phyloP scores from a whole-genome alignment of 192 early-diverging fungal genomes.

The Chytriomyces hyalinus region DNA sequence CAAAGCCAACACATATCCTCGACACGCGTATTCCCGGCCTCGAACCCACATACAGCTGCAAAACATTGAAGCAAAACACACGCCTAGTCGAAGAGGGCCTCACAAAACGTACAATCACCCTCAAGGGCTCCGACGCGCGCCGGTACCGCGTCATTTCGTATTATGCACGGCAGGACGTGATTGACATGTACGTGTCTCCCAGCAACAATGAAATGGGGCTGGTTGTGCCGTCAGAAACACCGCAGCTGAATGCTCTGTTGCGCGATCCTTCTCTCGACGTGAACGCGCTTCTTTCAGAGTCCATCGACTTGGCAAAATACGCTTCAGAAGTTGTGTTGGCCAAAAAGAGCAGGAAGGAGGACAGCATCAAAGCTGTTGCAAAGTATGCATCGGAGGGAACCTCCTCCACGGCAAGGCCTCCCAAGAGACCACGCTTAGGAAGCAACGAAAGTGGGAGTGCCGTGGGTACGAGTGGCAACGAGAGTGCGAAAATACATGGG shows the following conservation, averaged over 20 bases:
- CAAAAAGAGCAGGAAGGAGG: conserved; percentile 26
- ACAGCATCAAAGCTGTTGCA: conserved; percentile 26
- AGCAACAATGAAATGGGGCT: background rate
- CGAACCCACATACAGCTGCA: conserved; percentile 32
- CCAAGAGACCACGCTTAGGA: too few relatives aligned
- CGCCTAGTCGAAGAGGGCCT: conserved; percentile 22
- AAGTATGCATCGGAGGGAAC: background rate
- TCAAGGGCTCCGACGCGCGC: conserved; percentile 17
- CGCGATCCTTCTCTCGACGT: conserved; percentile 11
- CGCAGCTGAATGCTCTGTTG: background rate
- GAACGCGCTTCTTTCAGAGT: conserved; percentile 22
- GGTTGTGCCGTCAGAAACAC: conserved; percentile 9
- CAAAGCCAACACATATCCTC: conserved; percentile 26
- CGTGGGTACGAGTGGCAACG: background rate
- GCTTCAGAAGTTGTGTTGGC: conserved; percentile 23
- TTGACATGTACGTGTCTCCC: conserved; percentile 14
- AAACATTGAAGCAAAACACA: conserved; percentile 33
- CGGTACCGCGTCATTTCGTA: conserved; percentile 25
- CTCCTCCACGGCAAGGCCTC: too few relatives aligned
- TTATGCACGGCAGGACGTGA: conserved; percentile 31
- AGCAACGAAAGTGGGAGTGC: background rate
- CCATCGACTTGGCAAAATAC: conserved; percentile 32
- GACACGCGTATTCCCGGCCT: conserved; percentile 30
- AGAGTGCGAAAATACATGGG: background rate
- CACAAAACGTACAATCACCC: conserved; percentile 31